A percentile compares a stretch with the other conserved stretches of the same genome.
phyloP scores from a whole-genome alignment of 768 basidiomycete species.

The Phylloporus arenicola region DNA sequence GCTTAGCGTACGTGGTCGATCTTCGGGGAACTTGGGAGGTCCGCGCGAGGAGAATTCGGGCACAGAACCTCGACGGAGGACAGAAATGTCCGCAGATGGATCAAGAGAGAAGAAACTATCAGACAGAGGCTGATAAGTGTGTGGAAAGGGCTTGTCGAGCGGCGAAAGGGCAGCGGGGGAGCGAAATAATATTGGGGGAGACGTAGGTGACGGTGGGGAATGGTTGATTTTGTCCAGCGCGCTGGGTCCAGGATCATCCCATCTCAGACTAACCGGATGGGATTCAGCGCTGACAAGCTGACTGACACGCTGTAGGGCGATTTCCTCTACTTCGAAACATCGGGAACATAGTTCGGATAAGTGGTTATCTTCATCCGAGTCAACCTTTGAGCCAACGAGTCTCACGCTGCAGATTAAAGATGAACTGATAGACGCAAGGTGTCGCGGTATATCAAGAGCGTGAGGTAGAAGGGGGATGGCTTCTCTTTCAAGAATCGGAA shows the following conservation, averaged over 20 bases:
- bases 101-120: background rate
- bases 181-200: constrained; percentile 30
- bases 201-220: constrained; percentile 21
- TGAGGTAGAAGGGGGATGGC: constrained; percentile 69
- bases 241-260: constrained; percentile 13
- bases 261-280: constrained; percentile 8
- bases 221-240: constrained; percentile 1
- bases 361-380: constrained; percentile 29
- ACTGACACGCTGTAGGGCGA: constrained; percentile 61
- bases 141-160: constrained; percentile 17
- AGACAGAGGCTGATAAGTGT: background rate
- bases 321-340: constrained; percentile 69
- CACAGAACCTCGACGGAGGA: constrained; percentile 24
- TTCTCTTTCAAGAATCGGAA: constrained; percentile 60
- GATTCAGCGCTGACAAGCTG: constrained; percentile 38
- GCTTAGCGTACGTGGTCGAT: constrained; percentile 17
- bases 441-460: constrained; percentile 70
- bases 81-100: constrained; percentile 8
- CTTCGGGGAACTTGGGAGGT: constrained; percentile 12
- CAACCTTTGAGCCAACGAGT: constrained; percentile 35
- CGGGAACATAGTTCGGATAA: constrained; percentile 53
- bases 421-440: constrained; percentile 71
- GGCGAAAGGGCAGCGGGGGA: constrained; percentile 49
- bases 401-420: constrained; percentile 64
- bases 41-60: constrained; percentile 17